Percentiles rank a stretch among this genome's conserved stretches.
Evolutionary conservation across 2,329 filamentous ascomycete genomes (phyloP).

Genomic region (Lomentospora prolificans): DNA sequence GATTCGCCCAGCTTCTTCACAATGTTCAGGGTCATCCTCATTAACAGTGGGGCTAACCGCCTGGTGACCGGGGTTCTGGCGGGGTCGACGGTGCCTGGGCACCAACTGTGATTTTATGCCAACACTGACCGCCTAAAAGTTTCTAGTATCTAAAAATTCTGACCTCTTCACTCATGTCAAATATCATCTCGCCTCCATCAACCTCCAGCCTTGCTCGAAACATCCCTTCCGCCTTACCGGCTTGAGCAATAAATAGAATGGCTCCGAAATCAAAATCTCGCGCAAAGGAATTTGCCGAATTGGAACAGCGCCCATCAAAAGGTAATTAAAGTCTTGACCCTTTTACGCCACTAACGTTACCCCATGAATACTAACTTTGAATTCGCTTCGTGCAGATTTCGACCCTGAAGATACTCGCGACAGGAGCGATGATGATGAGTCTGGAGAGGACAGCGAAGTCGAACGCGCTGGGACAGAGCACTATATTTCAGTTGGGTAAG

Average conservation of each 20-base stretch:
- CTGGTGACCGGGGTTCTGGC: too few species aligned
- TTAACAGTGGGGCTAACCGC: too few species aligned
- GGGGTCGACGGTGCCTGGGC: too few species aligned
- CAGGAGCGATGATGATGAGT: slow-evolving; percentile 40
- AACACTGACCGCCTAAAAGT: slow-evolving; percentile 9
- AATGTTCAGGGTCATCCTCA: too few species aligned
- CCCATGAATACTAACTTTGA: not conserved
- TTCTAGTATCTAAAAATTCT: slow-evolving; percentile 2
- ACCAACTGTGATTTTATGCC: slow-evolving; percentile 8
- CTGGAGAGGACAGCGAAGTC: slow-evolving; percentile 36
- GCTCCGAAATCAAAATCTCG: slow-evolving; percentile 1
- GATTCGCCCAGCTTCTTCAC: too few species aligned
- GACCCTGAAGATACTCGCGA: slow-evolving; percentile 63
- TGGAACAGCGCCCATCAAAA: slow-evolving; percentile 3
- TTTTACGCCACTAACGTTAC: not conserved
- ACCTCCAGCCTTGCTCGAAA: not conserved
- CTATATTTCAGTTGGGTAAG: slow-evolving; percentile 66
- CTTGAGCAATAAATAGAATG: not conserved
- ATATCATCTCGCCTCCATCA: not conserved
- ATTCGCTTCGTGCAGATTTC: slow-evolving; percentile 45
- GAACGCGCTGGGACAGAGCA: slow-evolving; percentile 68
- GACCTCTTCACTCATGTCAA: not conserved
- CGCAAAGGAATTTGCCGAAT: not conserved
- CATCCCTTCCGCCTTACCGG: not conserved
- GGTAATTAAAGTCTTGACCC: not conserved